Evolutionary conservation across 768 basidiomycete genomes (phyloP), one percentile per base, ranked within the genome.

Genomic region (Glaciozyma martinii): DNA sequence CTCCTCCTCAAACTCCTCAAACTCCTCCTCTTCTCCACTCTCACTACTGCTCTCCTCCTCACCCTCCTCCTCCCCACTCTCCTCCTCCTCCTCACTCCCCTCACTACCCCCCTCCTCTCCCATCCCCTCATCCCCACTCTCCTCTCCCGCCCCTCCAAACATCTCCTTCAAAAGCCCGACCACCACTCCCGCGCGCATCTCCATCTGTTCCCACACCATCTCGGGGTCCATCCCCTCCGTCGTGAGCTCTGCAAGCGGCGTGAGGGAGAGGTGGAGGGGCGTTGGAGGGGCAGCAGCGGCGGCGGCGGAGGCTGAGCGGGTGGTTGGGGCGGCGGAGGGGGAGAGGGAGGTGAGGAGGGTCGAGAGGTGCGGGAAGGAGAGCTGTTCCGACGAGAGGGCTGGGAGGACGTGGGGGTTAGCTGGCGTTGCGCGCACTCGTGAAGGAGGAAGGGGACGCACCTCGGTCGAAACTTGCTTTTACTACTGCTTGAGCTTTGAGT

Each of bases 161-260:
- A 76, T 77, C 16, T 75, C 72, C 9, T 74, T 75, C 27, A 76
- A 68, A 60, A 76, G 75, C 1, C 74, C 76, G 53, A 75, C 75
- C 43, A 97, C 78, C 53, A 81, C 82, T 66, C 84, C 82, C 21
- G 85, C 80, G 52, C 89, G 80, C 60, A 99, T 79, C 74, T 98
- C 94, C 61, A 98, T 76, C 78, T 99, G 94, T 47, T 86, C 86
- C 94, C 94, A 99, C 32, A 97, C 79, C 75, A 94, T 92, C 62
- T 89, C 88, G 29, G 83, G 81, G 70, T 85, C 86, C 83, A 95
- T 86, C 23, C 82, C 86, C 25, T 71, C 71, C 44, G 63, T 68
- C n/a, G 66, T 67, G 25, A 99, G 81, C 43, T 82, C 82, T 10
- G 83, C 79, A 4, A 97, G 76, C 9, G 92, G 92, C 1, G 94